These are phyloP conservation scores for Phytophthora vignae DNA, from an alignment of 352 stramenopile species.

Conservation along the genomic window DNA sequence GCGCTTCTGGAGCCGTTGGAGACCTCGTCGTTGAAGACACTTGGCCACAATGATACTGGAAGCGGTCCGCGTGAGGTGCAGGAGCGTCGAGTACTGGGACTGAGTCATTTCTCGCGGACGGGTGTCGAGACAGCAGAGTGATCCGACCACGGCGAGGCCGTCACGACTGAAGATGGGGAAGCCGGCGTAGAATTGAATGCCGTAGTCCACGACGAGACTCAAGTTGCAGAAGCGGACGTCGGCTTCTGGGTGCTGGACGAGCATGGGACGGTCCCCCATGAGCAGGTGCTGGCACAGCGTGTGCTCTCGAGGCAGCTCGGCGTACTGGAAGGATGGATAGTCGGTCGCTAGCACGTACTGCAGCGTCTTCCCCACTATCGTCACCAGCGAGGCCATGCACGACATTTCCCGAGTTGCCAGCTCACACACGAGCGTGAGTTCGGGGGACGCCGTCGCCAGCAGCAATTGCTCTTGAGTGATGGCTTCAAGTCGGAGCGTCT, in stretches of 20 bases:
- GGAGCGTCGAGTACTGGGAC: constrained; percentile 42
- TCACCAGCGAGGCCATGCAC: constrained; percentile 51
- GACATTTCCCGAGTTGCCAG: constrained; percentile 47
- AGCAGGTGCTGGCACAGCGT: constrained; percentile 60
- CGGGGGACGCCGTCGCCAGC: constrained; percentile 25
- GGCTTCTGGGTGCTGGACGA: constrained; percentile 59
- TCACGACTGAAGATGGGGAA: constrained; percentile 47
- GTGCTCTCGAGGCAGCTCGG: constrained; percentile 41
- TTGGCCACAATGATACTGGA: constrained; percentile 22
- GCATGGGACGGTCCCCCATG: constrained; percentile 55
- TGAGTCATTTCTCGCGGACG: constrained; percentile 33
- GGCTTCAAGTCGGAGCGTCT: constrained; percentile 37
- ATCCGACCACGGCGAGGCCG: constrained; percentile 32
- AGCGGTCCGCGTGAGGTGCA: constrained; percentile 33
- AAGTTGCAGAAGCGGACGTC: constrained; percentile 61
- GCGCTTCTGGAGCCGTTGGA: constrained; percentile 12
- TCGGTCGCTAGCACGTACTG: constrained; percentile 50
- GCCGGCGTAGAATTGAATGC: constrained; percentile 60
- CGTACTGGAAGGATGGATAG: constrained; percentile 31
- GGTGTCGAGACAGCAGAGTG: constrained; percentile 38
- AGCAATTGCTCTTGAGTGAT: constrained; percentile 45
- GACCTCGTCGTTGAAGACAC: not conserved
- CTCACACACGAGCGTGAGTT: constrained; percentile 48
- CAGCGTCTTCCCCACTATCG: constrained; percentile 44
- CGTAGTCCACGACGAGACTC: constrained; percentile 35